Base-by-base conservation (phyloP, 2,329 filamentous ascomycete species). In the Verticillium albo-atrum region DNA sequence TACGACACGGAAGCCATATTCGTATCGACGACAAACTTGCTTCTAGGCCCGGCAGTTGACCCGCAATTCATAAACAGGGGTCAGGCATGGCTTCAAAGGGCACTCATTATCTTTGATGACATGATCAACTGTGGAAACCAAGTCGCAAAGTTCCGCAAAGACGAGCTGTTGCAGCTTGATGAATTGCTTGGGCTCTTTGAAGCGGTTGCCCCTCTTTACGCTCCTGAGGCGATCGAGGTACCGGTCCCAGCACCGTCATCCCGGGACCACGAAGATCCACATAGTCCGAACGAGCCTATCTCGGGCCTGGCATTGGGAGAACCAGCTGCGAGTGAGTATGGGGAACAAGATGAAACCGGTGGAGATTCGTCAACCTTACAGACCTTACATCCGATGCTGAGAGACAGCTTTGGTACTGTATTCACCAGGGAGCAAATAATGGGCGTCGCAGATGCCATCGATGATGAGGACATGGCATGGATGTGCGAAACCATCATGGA, bases 401-500 rank as follows among this genome's bases (percentile, higher is more conserved):
- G 37, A 25, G 37, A 47, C 25, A 6, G 4, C 6, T 65, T 69
- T 34, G 71, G 72, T 23, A 69, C 72, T 20, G 75, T 74, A 35
- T 65, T 81, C 14, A 79, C 77, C 0, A 74, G 76, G 2, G 76
- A 74, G 2, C 77, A 80, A 56, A 78, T 81, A 42, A 72, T 80
- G 62, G 77, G 77, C 3, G 73, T 81, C 61, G 77, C 78, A 0
- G 76, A 81, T 53, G 79, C 77, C 14, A 80, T 82, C 58, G 79
- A 77, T 2, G 67, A 68, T 3, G 71, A 63, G 55, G 75, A 78
- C 32, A 76, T 76, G 2, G 77, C 80, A 42, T 81, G 78, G 75
- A 69, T 81, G 35, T 78, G 75, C 0, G 77, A 79, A 57, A 75
- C 75, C 0, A 75, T 80, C 58, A 71, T 77, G 34, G 75, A 79